These are phyloP conservation scores for Aaosphaeria arxii DNA, from an alignment of 2,329 filamentous ascomycete genomes.

Conservation along the genomic window DNA sequence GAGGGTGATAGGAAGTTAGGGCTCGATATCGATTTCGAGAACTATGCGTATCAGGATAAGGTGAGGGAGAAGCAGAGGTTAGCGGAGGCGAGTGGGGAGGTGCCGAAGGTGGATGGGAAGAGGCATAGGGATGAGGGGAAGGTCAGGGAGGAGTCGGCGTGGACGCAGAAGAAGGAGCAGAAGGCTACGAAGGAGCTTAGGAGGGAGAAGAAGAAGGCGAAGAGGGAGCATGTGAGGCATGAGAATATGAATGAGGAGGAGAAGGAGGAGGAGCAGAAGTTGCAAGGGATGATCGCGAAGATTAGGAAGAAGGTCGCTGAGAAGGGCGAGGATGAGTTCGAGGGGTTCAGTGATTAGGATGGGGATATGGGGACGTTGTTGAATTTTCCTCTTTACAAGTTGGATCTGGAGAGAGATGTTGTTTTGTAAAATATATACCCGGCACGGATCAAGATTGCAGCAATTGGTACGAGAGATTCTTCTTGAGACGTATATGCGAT, in stretches of 20 bases:
- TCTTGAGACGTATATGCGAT: too few relatives aligned
- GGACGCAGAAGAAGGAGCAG: slow-evolving; percentile 37
- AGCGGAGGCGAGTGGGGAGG: slow-evolving; percentile 28
- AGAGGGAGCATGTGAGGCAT: slow-evolving; percentile 25
- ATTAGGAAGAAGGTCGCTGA: slow-evolving; percentile 18
- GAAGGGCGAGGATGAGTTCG: slow-evolving; percentile 18
- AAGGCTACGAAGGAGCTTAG: slow-evolving; percentile 27
- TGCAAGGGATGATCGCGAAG: slow-evolving; percentile 22
- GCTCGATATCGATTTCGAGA: slow-evolving; percentile 39
- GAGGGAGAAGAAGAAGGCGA: slow-evolving; percentile 32
- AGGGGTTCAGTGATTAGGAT: slow-evolving; percentile 32
- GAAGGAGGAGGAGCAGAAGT: slow-evolving; percentile 19
- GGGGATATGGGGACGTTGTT: too few relatives aligned
- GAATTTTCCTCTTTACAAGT: too few relatives aligned
- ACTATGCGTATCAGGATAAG: slow-evolving; percentile 45
- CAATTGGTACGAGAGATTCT: too few relatives aligned
- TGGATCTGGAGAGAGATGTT: too few relatives aligned
- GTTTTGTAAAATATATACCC: too few relatives aligned
- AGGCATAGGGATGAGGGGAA: slow-evolving; percentile 18
- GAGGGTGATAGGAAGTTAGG: slow-evolving; percentile 44
- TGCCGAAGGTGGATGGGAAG: slow-evolving; percentile 19
- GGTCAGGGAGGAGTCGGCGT: slow-evolving; percentile 26
- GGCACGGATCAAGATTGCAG: too few relatives aligned
- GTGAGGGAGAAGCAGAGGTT: slow-evolving; percentile 41
- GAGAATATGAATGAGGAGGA: slow-evolving; percentile 27